These are phyloP conservation scores for Fusarium scirpi DNA, from an alignment of 2,329 filamentous ascomycete genomes.

Conservation along the genomic window DNA sequence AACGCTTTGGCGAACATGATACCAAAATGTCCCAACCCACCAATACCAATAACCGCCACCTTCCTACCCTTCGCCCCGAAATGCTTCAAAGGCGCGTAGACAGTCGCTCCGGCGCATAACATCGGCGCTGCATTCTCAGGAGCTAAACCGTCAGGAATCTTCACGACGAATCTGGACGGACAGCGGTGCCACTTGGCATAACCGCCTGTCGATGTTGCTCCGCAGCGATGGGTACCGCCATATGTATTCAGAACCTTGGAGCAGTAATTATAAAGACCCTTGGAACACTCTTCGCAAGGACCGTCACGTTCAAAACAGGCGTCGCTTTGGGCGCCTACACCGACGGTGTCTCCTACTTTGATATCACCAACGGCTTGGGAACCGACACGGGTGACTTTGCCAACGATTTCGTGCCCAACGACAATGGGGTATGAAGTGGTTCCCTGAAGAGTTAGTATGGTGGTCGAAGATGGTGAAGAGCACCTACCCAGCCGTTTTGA, in stretches of 20 bases:
- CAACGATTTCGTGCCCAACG: slow-evolving; percentile 76
- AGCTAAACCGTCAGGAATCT: slow-evolving; percentile 77
- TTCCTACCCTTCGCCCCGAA: slow-evolving; percentile 63
- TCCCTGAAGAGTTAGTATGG: background rate
- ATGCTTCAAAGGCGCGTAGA: slow-evolving; percentile 77
- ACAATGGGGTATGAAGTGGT: slow-evolving; percentile 56
- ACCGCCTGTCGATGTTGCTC: slow-evolving; percentile 64
- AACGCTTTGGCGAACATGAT: slow-evolving; percentile 75
- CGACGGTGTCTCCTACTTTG: slow-evolving; percentile 72
- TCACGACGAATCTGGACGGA: slow-evolving; percentile 60
- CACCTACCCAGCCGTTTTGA: slow-evolving; percentile 62
- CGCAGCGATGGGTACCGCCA: slow-evolving; percentile 48
- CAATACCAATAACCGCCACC: slow-evolving; percentile 75
- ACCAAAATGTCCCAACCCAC: slow-evolving; percentile 76
- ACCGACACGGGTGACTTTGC: slow-evolving; percentile 67
- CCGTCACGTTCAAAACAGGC: slow-evolving; percentile 66
- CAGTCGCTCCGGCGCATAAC: slow-evolving; percentile 85
- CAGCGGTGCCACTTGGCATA: slow-evolving; percentile 57
- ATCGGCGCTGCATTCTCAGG: slow-evolving; percentile 76
- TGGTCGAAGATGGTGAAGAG: accelerated
- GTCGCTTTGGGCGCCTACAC: slow-evolving; percentile 75
- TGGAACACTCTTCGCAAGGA: slow-evolving; percentile 61
- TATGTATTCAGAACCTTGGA: slow-evolving; percentile 62
- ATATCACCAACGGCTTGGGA: slow-evolving; percentile 59
- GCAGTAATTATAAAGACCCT: slow-evolving; percentile 77